Percentiles rank a stretch among this genome's conserved stretches.
Evolutionary conservation across 768 basidiomycete species (phyloP).

Genomic region (Neoboletus brunneissimus): DNA sequence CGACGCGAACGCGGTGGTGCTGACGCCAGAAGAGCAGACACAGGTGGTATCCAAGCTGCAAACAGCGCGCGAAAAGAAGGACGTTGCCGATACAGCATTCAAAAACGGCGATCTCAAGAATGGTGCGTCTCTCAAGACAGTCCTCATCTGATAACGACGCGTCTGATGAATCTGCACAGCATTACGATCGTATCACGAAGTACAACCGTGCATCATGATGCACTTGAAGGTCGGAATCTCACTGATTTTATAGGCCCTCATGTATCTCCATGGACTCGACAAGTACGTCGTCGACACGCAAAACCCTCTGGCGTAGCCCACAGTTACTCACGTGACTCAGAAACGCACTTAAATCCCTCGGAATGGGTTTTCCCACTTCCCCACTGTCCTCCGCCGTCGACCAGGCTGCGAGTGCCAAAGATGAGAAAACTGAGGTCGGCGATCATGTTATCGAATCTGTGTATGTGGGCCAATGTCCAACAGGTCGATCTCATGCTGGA

Average conservation of each 20-base stretch:
- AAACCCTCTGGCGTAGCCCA: background rate
- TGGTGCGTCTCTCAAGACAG: constrained; percentile 40
- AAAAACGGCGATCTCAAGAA: constrained; percentile 58
- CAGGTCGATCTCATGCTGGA: constrained; percentile 75
- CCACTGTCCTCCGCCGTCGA: constrained; percentile 21
- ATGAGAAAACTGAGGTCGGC: constrained; percentile 67
- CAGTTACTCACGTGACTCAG: constrained; percentile 31
- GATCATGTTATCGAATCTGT: background rate
- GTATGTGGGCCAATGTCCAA: background rate
- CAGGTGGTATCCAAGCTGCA: constrained; percentile 49
- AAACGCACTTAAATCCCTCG: constrained; percentile 54
- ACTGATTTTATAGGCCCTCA: constrained; percentile 47
- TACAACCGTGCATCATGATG: constrained; percentile 26
- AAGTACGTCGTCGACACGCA: constrained; percentile 48
- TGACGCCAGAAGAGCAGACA: constrained; percentile 19
- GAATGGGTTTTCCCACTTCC: constrained; percentile 28
- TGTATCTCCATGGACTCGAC: constrained; percentile 75
- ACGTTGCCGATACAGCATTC: constrained; percentile 63
- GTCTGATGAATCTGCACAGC: constrained; percentile 41
- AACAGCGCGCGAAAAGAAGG: constrained; percentile 67
- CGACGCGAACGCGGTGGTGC: constrained; percentile 21
- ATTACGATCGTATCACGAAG: constrained; percentile 70
- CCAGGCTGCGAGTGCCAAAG: constrained; percentile 31
- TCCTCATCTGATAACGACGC: background rate
- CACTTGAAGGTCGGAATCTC: constrained; percentile 1